Evolutionary conservation across 2,329 filamentous ascomycete species (phyloP).

Genomic region (Ramularia endophylla): DNA sequence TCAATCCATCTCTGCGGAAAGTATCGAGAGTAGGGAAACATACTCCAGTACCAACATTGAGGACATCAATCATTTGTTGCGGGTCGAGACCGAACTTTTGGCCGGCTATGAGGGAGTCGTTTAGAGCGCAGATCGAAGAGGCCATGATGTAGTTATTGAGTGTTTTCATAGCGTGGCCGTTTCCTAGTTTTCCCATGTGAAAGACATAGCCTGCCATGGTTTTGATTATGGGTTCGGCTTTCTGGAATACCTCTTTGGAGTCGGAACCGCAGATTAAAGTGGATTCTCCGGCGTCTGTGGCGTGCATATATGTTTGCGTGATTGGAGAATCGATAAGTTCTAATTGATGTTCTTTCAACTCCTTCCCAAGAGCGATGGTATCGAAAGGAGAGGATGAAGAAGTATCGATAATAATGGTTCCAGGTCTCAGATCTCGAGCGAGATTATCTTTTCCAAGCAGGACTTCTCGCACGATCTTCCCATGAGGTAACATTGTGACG

Average conservation of each 20-base stretch:
- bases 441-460: slow-evolving; percentile 27
- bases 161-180: slow-evolving; percentile 35
- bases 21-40: slow-evolving; percentile 33
- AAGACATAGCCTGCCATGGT: slow-evolving; percentile 33
- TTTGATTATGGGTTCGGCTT: slow-evolving; percentile 30
- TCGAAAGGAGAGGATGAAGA: slow-evolving; percentile 33
- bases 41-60: slow-evolving; percentile 38
- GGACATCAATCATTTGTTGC: slow-evolving; percentile 36
- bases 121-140: slow-evolving; percentile 30
- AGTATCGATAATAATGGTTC: slow-evolving; percentile 32
- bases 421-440: slow-evolving; percentile 25
- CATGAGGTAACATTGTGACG: slow-evolving; percentile 34
- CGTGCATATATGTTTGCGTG: slow-evolving; percentile 34
- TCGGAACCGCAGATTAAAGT: slow-evolving; percentile 32
- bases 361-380: slow-evolving; percentile 29
- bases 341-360: slow-evolving; percentile 27
- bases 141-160: slow-evolving; percentile 35
- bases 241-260: slow-evolving; percentile 27
- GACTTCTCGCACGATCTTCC: slow-evolving; percentile 31
- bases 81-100: slow-evolving; percentile 34
- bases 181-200: slow-evolving; percentile 31
- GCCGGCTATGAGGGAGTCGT: slow-evolving; percentile 29
- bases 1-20: slow-evolving; percentile 24
- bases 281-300: slow-evolving; percentile 29
- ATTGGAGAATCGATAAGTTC: slow-evolving; percentile 33